These are phyloP conservation scores for Globisporangium irregulare DNA, from an alignment of 352 stramenopile genomes.

Conservation along the genomic window DNA sequence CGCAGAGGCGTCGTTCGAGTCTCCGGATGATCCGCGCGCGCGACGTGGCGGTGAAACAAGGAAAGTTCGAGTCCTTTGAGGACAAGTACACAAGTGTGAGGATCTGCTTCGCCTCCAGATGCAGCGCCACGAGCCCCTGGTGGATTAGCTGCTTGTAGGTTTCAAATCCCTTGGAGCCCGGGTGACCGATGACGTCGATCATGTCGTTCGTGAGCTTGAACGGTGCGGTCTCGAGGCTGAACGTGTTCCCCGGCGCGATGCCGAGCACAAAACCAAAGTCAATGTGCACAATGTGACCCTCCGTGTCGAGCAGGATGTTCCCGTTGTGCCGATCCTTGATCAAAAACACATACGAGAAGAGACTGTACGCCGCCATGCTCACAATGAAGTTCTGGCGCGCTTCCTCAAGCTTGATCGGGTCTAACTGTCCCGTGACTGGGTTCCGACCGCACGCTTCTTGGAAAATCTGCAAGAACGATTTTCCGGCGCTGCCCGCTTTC, in stretches of 20 bases:
- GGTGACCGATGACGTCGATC: conserved; percentile 91
- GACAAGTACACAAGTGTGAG: conserved; percentile 90
- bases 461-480: conserved; percentile 49
- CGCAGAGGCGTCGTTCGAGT: conserved; percentile 55
- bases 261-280: conserved; percentile 99
- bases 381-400: conserved; percentile 94
- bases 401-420: conserved; percentile 40
- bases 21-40: conserved; percentile 41
- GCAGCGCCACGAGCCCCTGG: conserved; percentile 93
- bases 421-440: conserved; percentile 34
- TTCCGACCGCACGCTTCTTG: conserved; percentile 42
- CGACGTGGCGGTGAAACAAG: conserved; percentile 83
- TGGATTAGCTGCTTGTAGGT: conserved; percentile 91
- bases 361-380: conserved; percentile 94
- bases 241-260: conserved; percentile 95
- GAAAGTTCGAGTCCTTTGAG: conserved; percentile 90
- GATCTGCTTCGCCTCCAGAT: conserved; percentile 91
- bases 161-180: conserved; percentile 75
- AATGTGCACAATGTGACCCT: conserved; percentile 97
- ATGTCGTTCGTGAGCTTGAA: conserved; percentile 99
- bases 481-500: conserved; percentile 41
- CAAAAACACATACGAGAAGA: conserved; percentile 96
- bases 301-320: conserved; percentile 96
- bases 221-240: conserved; percentile 95
- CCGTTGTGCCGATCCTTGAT: conserved; percentile 99